Percentiles rank a stretch among this genome's conserved stretches.
phyloP scores from a whole-genome alignment of 1,139 yeast genomes.

The Candida smagusa region DNA sequence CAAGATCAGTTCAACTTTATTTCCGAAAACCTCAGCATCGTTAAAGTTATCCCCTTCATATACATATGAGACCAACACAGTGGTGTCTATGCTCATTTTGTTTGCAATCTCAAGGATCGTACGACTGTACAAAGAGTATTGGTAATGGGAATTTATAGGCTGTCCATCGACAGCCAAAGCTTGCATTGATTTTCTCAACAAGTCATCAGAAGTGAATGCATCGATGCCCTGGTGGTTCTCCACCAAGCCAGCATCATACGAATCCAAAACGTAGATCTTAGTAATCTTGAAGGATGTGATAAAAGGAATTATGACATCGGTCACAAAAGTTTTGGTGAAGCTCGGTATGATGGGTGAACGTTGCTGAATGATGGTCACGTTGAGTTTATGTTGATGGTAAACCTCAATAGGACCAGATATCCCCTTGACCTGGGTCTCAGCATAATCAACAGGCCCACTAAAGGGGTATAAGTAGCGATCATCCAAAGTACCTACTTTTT shows the following conservation, averaged over 20 bases:
- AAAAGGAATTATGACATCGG: slow-evolving; percentile 52
- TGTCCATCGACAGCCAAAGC: slow-evolving; percentile 20
- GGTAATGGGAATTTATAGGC: slow-evolving; percentile 4
- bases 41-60: slow-evolving; percentile 87
- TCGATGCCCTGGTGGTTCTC: slow-evolving; percentile 25
- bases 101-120: slow-evolving; percentile 5
- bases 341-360: slow-evolving; percentile 82
- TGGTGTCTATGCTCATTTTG: slow-evolving; percentile 13
- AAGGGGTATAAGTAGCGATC: slow-evolving; percentile 72
- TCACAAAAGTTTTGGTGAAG: slow-evolving; percentile 48
- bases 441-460: slow-evolving; percentile 69
- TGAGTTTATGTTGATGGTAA: slow-evolving; percentile 35
- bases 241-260: slow-evolving; percentile 62
- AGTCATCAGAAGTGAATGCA: slow-evolving; percentile 31
- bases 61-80: slow-evolving; percentile 49
- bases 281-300: slow-evolving; percentile 36
- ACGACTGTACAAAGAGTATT: slow-evolving; percentile 11
- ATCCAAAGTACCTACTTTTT: slow-evolving; percentile 54
- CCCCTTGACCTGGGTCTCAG: slow-evolving; percentile 21
- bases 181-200: slow-evolving; percentile 30
- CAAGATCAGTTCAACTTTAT: slow-evolving; percentile 28
- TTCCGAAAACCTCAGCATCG: slow-evolving; percentile 65
- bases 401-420: slow-evolving; percentile 64
- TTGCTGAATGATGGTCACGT: slow-evolving; percentile 66
- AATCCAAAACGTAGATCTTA: slow-evolving; percentile 60